Conservation (phyloP, 2,329 filamentous ascomycete species). For the Epichloe bromicola region DNA sequence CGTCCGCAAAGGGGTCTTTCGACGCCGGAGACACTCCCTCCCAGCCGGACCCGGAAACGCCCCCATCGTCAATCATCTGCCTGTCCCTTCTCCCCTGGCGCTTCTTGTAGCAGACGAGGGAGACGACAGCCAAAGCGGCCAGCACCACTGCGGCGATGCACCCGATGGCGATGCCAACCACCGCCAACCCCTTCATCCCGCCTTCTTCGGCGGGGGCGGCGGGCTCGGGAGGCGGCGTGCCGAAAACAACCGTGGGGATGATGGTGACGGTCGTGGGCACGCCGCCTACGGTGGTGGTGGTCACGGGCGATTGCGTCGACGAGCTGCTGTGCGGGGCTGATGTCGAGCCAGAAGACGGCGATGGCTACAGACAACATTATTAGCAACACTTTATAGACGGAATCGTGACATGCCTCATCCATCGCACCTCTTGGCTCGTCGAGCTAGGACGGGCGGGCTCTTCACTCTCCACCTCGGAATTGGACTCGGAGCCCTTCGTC, state of each 20-base stretch:
- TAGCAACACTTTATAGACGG: too few relatives aligned
- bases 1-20: slow-evolving; percentile 2
- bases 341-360: too few relatives aligned
- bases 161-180: slow-evolving; percentile 2
- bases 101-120: neutral
- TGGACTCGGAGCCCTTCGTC: neutral
- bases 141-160: neutral
- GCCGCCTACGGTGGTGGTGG: neutral
- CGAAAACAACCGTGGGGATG: neutral
- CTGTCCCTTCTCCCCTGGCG: neutral
- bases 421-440: neutral
- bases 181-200: neutral
- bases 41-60: neutral
- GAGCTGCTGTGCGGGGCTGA: too few relatives aligned
- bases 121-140: neutral
- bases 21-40: neutral
- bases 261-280: neutral
- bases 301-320: too few relatives aligned
- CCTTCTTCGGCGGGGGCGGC: neutral
- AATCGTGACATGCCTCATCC: too few relatives aligned
- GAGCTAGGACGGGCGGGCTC: neutral
- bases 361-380: too few relatives aligned
- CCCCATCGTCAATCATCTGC: neutral
- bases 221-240: neutral
- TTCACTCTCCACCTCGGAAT: neutral